Base-by-base conservation (phyloP, 768 basidiomycete genomes). In the Xerocomellus intermedius region DNA sequence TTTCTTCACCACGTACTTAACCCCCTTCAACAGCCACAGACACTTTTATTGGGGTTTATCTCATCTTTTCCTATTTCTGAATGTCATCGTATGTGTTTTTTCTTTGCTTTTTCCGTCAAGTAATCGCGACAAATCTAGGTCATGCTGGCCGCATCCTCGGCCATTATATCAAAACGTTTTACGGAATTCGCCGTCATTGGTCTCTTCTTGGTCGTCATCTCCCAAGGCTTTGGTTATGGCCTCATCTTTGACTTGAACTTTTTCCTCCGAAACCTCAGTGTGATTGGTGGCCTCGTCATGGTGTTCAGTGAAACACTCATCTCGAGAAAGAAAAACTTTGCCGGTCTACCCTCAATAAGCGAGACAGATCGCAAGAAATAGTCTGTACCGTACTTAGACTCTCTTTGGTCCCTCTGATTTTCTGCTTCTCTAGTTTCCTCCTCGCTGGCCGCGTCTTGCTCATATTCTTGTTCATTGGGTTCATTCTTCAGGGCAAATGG, bases 231-330 rank as follows among this genome's bases (percentile, higher is more conserved):
- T 63, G 97, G 97, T 63, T 99, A 99, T 67, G 97, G 97, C 33
- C 90, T 99, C 71, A 96, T 99, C 67, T 99, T 99, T 74, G 97
- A 98, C 80, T 82, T 98, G 72, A 98, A 91, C 77, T 99, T 99
- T 83, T 99, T 99, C 93, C 88, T 98, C 42, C 94, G 97, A 72
- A 99, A 98, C 75, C 81, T 99, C 53, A 91, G 88, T 58, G 97
- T 99, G 69, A 94, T 98, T 58, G 97, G 97, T 52, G 97, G 97
- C 50, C 85, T 99, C 43, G 87, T 99, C 75, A 99, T 99, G 97
- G 95, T 98, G 24, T 94, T 99, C 74, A 94, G 89, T 60, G 97
- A 99, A 71, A 91, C 93, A 1, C 89, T 98, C 82, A 81, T 91
- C 54, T 89, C 85, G 21, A 83, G 86, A 72, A 94, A 88, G 76